These are phyloP conservation scores for Neurospora tetraspora DNA, from an alignment of 495 filamentous ascomycete species.

Conservation along the genomic window DNA sequence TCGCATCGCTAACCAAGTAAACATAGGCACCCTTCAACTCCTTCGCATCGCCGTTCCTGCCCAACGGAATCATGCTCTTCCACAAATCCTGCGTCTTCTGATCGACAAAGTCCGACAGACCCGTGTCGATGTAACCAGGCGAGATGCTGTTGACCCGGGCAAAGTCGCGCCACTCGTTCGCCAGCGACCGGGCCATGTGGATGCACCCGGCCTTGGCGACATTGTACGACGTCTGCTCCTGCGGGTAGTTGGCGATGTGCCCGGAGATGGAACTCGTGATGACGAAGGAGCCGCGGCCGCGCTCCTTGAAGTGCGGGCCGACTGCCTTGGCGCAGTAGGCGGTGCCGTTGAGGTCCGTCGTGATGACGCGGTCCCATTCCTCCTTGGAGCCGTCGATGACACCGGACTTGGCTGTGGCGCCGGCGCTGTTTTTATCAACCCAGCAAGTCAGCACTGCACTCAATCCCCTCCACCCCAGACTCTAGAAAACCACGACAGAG, in stretches of 20 bases:
- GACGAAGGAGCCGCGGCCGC: slow-evolving; percentile 37
- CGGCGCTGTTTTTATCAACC: slow-evolving; percentile 25
- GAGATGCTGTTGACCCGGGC: slow-evolving; percentile 66
- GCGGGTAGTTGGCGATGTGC: slow-evolving; percentile 68
- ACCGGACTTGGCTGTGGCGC: slow-evolving; percentile 33
- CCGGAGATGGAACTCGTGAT: slow-evolving; percentile 58
- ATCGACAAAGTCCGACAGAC: slow-evolving; percentile 64
- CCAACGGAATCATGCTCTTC: slow-evolving; percentile 70
- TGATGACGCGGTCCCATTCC: slow-evolving; percentile 45
- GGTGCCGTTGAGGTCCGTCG: slow-evolving; percentile 55
- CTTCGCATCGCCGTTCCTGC: slow-evolving; percentile 62
- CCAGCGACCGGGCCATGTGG: slow-evolving; percentile 44
- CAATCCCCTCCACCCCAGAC: background rate
- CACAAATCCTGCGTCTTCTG: slow-evolving; percentile 61
- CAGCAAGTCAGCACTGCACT: background rate
- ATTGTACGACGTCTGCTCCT: slow-evolving; percentile 73
- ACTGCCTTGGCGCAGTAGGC: slow-evolving; percentile 54
- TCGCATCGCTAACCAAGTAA: slow-evolving; percentile 64
- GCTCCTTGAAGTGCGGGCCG: slow-evolving; percentile 48
- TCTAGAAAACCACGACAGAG: background rate
- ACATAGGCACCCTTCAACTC: slow-evolving; percentile 81
- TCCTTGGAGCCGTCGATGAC: slow-evolving; percentile 31
- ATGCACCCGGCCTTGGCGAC: slow-evolving; percentile 58
- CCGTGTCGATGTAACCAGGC: slow-evolving; percentile 73
- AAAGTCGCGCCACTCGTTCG: slow-evolving; percentile 72